These are phyloP conservation scores for Aschersonia sp. DNA, from an alignment of 2,329 filamentous ascomycete species.

Conservation along the genomic window DNA sequence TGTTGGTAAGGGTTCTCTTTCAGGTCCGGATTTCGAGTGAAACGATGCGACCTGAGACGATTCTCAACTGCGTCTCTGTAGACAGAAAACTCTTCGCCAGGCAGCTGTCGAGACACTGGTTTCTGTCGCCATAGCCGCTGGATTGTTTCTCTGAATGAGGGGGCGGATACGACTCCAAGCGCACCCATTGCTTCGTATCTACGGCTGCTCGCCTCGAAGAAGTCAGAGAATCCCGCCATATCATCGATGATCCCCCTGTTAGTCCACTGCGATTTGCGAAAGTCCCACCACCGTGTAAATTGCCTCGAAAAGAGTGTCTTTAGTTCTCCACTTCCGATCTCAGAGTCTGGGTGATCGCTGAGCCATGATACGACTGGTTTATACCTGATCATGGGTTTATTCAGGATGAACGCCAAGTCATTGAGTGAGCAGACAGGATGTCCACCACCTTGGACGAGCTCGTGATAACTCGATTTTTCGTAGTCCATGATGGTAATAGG, in stretches of 20 bases:
- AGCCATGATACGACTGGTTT: not conserved
- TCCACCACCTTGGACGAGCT: not conserved
- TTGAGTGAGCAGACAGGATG: not conserved
- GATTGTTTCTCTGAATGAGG: not conserved
- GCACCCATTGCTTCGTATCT: not conserved
- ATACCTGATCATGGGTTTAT: not conserved
- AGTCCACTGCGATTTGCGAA: not conserved
- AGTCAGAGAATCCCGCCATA: not conserved
- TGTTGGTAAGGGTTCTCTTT: not conserved
- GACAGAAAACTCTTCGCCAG: not conserved
- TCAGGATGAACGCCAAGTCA: not conserved
- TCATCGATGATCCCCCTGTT: not conserved
- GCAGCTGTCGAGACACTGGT: not conserved
- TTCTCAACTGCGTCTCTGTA: not conserved
- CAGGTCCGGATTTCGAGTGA: not conserved
- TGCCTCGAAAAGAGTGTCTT: not conserved
- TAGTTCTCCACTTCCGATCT: not conserved
- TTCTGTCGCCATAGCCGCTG: not conserved
- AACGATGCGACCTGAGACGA: not conserved
- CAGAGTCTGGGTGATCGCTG: not conserved
- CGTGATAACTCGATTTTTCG: not conserved
- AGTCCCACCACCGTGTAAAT: not conserved
- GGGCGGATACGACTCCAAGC: not conserved
- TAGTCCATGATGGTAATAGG: not conserved
- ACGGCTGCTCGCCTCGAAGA: not conserved